Evolutionary conservation across 2,329 filamentous ascomycete species (phyloP), one percentile per base, ranked within the genome.

Genomic region (Exutisphaerella laricina): DNA sequence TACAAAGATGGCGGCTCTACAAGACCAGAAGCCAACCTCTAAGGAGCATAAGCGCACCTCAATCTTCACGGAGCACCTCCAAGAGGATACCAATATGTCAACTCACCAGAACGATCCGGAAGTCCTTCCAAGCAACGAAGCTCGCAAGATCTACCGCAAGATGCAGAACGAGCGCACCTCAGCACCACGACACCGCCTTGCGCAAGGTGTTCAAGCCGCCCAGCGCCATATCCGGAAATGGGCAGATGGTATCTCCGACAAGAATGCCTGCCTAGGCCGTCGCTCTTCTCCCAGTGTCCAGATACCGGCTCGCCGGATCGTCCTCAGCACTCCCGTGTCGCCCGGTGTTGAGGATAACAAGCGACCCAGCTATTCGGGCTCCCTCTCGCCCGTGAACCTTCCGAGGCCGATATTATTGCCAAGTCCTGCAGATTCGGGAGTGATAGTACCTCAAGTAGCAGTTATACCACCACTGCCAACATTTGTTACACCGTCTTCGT

Each of bases 101-200:
- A 35, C 33, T n/a, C 20, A 22, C 33, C 33, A 23, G n/a, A n/a
- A 8, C n/a, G 33, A 35, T n/a, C 33, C 33, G 20, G 23, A 17
- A 23, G 8, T 12, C 14, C 8, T 20, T 14, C 17, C 21, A n/a
- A 12, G 16, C 5, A 2, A 14, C 17, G 30, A 9, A 4, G 30
- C 14, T 8, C 17, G 30, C 30, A 33, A 8, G 9, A 33, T 14
- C 30, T 17, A n/a, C n/a, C n/a, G n/a, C n/a, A n/a, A n/a, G n/a
- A n/a, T n/a, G 30, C 13, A 33, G 7, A 18, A 18, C 13, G 30
- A 33, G 1, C 9, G 14, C 30, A 18, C 14, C 30, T 33, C 30
- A 18, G 3, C 16, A 4, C 13, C 16, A 17, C 8, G 30, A 14
- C 20, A 18, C 20, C 16, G 30, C 13, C 30, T 33, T n/a, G n/a